These are phyloP conservation scores for Patellifolia procumbens DNA, from an alignment of 179 eudicot species.

Conservation along the genomic window DNA sequence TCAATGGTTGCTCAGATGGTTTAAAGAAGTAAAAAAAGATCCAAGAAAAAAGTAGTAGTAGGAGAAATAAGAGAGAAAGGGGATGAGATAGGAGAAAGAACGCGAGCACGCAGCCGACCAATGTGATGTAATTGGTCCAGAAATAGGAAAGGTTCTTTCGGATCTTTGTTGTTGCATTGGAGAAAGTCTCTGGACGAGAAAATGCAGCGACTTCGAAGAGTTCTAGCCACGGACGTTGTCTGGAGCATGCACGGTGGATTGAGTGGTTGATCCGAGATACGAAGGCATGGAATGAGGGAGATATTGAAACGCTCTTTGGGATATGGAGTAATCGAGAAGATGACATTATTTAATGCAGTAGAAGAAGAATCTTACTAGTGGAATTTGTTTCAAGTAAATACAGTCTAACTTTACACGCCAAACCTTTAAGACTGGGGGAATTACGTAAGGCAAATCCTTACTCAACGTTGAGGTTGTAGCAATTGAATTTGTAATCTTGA, in stretches of 20 bases:
- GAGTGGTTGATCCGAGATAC: conserved; percentile 34
- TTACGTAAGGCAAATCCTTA: no score
- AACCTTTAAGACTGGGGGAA: no score
- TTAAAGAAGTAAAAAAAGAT: conserved; percentile 53
- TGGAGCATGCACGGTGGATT: conserved; percentile 35
- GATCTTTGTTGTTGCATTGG: conserved; percentile 40
- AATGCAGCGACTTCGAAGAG: conserved; percentile 44
- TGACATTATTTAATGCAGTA: no score
- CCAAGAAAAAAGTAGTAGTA: conserved; percentile 49
- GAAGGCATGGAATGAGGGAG: conserved; percentile 40
- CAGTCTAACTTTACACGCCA: no score
- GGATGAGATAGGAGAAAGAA: conserved; percentile 51
- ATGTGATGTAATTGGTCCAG: conserved; percentile 40
- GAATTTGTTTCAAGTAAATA: no score
- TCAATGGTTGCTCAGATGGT: conserved; percentile 47
- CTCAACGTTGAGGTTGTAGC: no score
- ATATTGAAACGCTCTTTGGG: conserved; percentile 23
- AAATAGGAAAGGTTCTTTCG: conserved; percentile 50
- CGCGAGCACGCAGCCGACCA: conserved; percentile 38
- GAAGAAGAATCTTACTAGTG: no score
- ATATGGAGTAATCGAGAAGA: conserved; percentile 26
- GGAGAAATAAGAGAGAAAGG: conserved; percentile 41
- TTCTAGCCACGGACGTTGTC: conserved; percentile 50
- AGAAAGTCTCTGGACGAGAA: conserved; percentile 46
- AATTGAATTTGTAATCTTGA: no score